Base-by-base conservation (phyloP, 1,139 yeast species). In the Suhomyces bolitotheri region DNA sequence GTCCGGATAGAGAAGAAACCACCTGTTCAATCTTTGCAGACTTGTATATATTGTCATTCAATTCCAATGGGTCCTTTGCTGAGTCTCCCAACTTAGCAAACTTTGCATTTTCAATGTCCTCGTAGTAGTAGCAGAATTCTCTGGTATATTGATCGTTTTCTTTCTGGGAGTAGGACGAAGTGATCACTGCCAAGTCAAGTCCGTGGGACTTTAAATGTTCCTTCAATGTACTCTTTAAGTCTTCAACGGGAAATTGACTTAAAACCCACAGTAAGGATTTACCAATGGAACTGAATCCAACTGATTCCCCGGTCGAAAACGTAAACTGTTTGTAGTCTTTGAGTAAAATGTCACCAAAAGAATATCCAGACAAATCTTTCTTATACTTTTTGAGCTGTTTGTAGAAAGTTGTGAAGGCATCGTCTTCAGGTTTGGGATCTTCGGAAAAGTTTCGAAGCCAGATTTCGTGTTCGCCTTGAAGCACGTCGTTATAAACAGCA, bases 301-400 rank as follows among this genome's bases (percentile, higher is more conserved):
- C 69, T 7, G 53, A 58, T 3, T 53, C 52, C 5, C 58, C 58
- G 1, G 60, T 62, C 9, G 58, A 57, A 41, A 76, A 76, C 4
- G 60, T 63, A 64, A 84, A 89, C 49, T 80, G 82, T 53, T 90
- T 90, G 59, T 85, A 90, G 55, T 90, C 98, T 56, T 88, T 89
- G 29, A 82, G 66, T 30, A 90, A 64, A 11, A 90, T 58, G 35
- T 87, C 95, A 5, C 54, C 52, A 9, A 79, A 61, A 1, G 75
- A 52, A 33, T 89, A 66, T 0, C 87, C 88, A 2, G 58, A 54
- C 31, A 88, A 64, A 50, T 87, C 80, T 41, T 74, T 73, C 56
- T 87, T 88, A 9, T 80, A 78, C 4, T 51, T 46, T 40, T 73
- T 75, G 33, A 86, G 58, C 5, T 57, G 54, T 9, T 61, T 54